These are phyloP conservation scores for Torrubiellomyces zombiae DNA, from an alignment of 2,329 filamentous ascomycete genomes.

Conservation along the genomic window DNA sequence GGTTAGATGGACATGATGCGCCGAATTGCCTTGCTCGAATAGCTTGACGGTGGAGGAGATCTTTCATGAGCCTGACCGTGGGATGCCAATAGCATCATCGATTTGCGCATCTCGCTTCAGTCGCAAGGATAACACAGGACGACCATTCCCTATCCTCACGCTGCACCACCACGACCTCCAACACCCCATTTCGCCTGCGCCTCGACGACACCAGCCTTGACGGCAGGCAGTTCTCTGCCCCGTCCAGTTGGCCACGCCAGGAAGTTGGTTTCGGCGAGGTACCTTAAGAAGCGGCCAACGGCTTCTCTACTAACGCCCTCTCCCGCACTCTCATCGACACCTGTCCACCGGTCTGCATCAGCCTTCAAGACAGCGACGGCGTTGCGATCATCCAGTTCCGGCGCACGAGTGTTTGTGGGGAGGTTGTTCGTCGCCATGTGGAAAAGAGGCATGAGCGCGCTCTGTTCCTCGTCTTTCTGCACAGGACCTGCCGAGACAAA, in stretches of 20 bases:
- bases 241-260: constrained; percentile 12
- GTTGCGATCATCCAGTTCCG: constrained; percentile 49
- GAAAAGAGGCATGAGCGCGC: constrained; percentile 41
- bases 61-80: too few species aligned
- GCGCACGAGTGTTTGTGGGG: constrained; percentile 36
- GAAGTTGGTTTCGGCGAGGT: constrained; percentile 14
- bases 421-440: constrained; percentile 31
- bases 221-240: constrained; percentile 2
- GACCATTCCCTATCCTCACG: neutral
- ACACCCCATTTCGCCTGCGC: constrained; percentile 2
- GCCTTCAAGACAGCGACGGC: constrained; percentile 45
- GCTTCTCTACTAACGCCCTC: constrained; percentile 12
- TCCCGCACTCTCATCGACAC: constrained; percentile 36
- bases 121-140: too few species aligned
- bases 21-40: too few species aligned
- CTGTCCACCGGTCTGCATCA: constrained; percentile 43
- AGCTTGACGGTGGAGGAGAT: too few species aligned
- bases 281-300: constrained; percentile 12
- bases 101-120: too few species aligned
- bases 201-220: neutral
- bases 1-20: too few species aligned
- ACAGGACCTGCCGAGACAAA: constrained; percentile 11
- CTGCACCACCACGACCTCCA: constrained; percentile 2
- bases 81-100: too few species aligned
- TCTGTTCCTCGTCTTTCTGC: constrained; percentile 13